Conservation (phyloP, 1,284 basidiomycete genomes). For the Tranzscheliella williamsii region DNA sequence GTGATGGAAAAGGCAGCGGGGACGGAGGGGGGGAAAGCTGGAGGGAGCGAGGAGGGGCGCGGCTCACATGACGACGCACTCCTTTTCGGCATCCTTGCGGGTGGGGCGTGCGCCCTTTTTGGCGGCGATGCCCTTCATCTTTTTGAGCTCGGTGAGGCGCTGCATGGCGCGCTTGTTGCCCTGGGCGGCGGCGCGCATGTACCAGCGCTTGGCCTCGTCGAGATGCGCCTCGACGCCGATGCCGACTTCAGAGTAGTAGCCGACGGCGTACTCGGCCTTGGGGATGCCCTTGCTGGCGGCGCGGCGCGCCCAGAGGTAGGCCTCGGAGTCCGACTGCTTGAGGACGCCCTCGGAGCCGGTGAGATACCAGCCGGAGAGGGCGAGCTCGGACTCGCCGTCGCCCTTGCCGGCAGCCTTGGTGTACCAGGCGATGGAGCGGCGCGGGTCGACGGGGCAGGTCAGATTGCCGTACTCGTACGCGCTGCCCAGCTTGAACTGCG, state of each 20-base stretch:
- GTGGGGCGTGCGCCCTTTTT: constrained; percentile 49
- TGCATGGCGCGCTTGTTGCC: constrained; percentile 94
- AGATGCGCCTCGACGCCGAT: constrained; percentile 95
- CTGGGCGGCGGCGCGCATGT: constrained; percentile 83
- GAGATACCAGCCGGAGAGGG: constrained; percentile 95
- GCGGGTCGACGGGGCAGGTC: constrained; percentile 88
- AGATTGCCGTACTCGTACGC: constrained; percentile 91
- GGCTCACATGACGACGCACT: constrained; percentile 50
- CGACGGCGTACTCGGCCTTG: constrained; percentile 78
- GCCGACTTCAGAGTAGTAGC: constrained; percentile 89
- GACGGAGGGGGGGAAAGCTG: no score
- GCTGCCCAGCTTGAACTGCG: constrained; percentile 91
- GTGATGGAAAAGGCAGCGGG: no score
- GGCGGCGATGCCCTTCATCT: constrained; percentile 45
- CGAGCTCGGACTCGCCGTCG: constrained; percentile 89
- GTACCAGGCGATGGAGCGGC: constrained; percentile 95
- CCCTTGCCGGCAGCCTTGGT: constrained; percentile 96
- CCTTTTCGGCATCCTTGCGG: constrained; percentile 48
- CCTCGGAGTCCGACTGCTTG: constrained; percentile 96
- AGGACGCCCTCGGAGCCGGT: constrained; percentile 80
- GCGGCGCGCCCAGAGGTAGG: constrained; percentile 69
- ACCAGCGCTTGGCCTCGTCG: constrained; percentile 96
- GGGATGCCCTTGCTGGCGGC: constrained; percentile 63
- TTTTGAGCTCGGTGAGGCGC: constrained; percentile 76
- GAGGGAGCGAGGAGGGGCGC: no score